Evolutionary conservation across 1,284 basidiomycete species (phyloP).

Genomic region (Ceratobasidium sp.): DNA sequence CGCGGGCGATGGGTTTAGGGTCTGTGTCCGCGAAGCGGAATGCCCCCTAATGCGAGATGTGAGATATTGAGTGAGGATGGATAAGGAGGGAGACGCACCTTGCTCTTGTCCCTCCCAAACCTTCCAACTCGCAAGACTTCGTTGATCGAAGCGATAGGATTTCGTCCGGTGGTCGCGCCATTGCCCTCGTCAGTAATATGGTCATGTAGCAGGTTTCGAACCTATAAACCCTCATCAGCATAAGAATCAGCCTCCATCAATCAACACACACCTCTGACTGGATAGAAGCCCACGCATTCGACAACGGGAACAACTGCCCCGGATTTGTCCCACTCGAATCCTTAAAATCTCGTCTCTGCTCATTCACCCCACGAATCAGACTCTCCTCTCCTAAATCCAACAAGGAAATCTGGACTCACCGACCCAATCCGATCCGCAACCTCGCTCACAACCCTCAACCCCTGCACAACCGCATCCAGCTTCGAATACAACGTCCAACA

Average conservation of each 20-base stretch:
- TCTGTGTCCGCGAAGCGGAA: slow-evolving; percentile 95
- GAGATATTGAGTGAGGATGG: background rate
- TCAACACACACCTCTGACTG: slow-evolving; percentile 80
- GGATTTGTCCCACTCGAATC: slow-evolving; percentile 83
- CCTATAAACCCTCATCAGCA: slow-evolving; percentile 62
- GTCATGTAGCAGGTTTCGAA: slow-evolving; percentile 88
- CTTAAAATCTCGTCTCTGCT: slow-evolving; percentile 86
- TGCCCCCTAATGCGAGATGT: slow-evolving; percentile 67
- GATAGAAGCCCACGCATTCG: slow-evolving; percentile 93
- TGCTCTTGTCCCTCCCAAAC: slow-evolving; percentile 80
- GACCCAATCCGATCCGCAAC: slow-evolving; percentile 89
- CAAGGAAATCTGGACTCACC: slow-evolving; percentile 63
- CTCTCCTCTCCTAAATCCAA: background rate
- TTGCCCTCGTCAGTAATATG: slow-evolving; percentile 93
- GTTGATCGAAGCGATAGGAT: slow-evolving; percentile 93
- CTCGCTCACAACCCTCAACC: slow-evolving; percentile 92
- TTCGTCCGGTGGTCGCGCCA: slow-evolving; percentile 79
- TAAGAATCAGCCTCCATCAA: slow-evolving; percentile 39
- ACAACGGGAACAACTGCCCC: slow-evolving; percentile 80
- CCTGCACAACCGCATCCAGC: slow-evolving; percentile 94
- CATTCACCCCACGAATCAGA: background rate
- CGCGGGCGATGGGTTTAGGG: slow-evolving; percentile 74
- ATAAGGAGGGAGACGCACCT: slow-evolving; percentile 63
- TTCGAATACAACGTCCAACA: slow-evolving; percentile 99
- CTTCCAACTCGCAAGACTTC: slow-evolving; percentile 91